phyloP scores from a whole-genome alignment of 306 rosid species.

The Castanea sativa region DNA sequence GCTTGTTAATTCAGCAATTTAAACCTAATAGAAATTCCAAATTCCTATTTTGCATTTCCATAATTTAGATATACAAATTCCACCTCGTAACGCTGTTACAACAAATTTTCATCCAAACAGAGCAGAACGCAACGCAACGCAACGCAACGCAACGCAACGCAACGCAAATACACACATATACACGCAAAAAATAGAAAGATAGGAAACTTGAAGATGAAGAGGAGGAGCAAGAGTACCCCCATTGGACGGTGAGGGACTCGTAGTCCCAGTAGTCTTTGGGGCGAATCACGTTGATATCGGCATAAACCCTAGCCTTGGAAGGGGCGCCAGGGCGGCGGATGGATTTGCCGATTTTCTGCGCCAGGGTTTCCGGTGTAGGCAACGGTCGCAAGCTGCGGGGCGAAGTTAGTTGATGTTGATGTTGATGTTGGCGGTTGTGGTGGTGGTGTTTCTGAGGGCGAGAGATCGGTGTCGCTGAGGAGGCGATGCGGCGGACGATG shows the following conservation, averaged over 20 bases:
- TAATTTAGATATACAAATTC: background rate
- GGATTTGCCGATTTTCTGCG: constrained; percentile 91
- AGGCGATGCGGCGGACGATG: constrained; percentile 44
- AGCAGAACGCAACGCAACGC: background rate
- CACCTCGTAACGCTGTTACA: background rate
- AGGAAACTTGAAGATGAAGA: background rate
- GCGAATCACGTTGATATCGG: constrained; percentile 84
- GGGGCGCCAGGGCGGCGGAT: constrained; percentile 98
- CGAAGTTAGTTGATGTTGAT: constrained; percentile 13
- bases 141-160: background rate
- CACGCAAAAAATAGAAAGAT: background rate
- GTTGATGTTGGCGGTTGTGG: background rate
- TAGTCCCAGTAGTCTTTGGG: constrained; percentile 96
- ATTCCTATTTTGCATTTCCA: background rate
- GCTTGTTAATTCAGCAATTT: background rate
- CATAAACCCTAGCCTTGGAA: constrained; percentile 79
- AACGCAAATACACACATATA: background rate
- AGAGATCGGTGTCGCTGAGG: constrained; percentile 38
- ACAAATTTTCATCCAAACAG: background rate
- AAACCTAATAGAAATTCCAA: background rate
- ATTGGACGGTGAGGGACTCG: constrained; percentile 87
- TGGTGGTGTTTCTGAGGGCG: constrained; percentile 18
- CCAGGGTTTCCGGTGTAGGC: constrained; percentile 57
- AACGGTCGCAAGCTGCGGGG: constrained; percentile 24
- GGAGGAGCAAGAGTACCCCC: constrained; percentile 57